Evolutionary conservation across 2,329 filamentous ascomycete genomes (phyloP).

Genomic region (Talaromyces sp.): DNA sequence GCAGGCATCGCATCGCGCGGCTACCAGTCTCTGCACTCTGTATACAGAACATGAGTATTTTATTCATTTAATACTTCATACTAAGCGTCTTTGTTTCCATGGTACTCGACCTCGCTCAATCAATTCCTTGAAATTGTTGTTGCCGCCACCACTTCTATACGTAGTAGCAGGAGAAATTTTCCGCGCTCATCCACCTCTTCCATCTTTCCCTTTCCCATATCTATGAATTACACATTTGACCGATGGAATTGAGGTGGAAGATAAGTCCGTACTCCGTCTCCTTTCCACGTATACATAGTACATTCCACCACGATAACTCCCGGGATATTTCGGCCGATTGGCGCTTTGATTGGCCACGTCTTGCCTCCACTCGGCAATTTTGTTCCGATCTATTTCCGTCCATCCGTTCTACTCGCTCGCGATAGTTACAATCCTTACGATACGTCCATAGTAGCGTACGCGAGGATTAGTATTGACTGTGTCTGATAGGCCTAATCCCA

Average conservation of each 20-base stretch:
- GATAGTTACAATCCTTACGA: neutral
- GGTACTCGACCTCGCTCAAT: neutral
- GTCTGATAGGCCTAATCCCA: neutral
- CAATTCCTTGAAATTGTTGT: neutral
- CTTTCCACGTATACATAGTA: neutral
- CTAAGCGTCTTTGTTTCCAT: neutral
- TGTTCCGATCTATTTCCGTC: conserved; percentile 5
- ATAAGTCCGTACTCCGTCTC: neutral
- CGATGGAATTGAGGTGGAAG: neutral
- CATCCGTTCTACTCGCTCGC: neutral
- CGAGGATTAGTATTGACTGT: neutral
- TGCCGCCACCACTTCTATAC: neutral
- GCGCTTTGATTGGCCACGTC: neutral
- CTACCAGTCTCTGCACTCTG: neutral
- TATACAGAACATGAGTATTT: neutral
- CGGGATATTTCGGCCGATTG: neutral
- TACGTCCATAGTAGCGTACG: neutral
- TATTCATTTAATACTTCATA: neutral
- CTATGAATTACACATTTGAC: neutral
- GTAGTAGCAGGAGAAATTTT: neutral
- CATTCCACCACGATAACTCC: neutral
- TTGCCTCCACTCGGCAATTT: conserved; percentile 12
- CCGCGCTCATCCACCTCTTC: neutral
- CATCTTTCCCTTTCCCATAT: neutral
- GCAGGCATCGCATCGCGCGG: conserved; percentile 6